Conservation (phyloP, 805 yeast species). For the Dipodascus geniculatus region DNA sequence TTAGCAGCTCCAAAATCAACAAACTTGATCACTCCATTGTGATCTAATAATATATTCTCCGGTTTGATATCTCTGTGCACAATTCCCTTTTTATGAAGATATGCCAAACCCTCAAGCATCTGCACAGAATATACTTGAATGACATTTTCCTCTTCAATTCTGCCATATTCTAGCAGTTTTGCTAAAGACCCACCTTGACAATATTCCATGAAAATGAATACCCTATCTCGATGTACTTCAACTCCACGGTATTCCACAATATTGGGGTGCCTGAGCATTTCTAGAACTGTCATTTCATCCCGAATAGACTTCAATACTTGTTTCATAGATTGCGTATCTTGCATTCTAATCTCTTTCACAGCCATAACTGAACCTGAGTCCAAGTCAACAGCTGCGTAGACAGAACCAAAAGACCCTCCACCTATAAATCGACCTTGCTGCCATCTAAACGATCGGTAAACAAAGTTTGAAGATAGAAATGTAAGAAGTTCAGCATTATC, state of each 20-base stretch:
- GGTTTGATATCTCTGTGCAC: constrained; percentile 88
- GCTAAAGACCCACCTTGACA: constrained; percentile 93
- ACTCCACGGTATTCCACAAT: constrained; percentile 95
- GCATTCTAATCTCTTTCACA: constrained; percentile 87
- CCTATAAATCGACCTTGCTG: constrained; percentile 91
- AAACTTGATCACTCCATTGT: constrained; percentile 57
- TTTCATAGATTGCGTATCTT: constrained; percentile 74
- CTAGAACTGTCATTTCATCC: constrained; percentile 94
- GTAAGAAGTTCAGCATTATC: constrained; percentile 80
- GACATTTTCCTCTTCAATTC: constrained; percentile 46
- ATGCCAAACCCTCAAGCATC: constrained; percentile 61
- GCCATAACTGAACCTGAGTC: constrained; percentile 98
- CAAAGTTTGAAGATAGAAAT: constrained; percentile 76
- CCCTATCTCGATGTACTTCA: constrained; percentile 92
- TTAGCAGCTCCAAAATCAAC: constrained; percentile 88
- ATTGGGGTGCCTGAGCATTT: constrained; percentile 91
- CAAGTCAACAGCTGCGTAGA: constrained; percentile 80
- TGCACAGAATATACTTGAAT: constrained; percentile 59
- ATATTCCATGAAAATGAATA: constrained; percentile 85
- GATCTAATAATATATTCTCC: constrained; percentile 73
- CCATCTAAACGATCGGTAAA: constrained; percentile 90
- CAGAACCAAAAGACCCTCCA: constrained; percentile 93
- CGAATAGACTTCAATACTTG: constrained; percentile 79
- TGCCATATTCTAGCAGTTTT: constrained; percentile 41
- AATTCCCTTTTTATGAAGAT: constrained; percentile 61